phyloP scores from a whole-genome alignment of 306 rosid genomes.

The Rosa persica region DNA sequence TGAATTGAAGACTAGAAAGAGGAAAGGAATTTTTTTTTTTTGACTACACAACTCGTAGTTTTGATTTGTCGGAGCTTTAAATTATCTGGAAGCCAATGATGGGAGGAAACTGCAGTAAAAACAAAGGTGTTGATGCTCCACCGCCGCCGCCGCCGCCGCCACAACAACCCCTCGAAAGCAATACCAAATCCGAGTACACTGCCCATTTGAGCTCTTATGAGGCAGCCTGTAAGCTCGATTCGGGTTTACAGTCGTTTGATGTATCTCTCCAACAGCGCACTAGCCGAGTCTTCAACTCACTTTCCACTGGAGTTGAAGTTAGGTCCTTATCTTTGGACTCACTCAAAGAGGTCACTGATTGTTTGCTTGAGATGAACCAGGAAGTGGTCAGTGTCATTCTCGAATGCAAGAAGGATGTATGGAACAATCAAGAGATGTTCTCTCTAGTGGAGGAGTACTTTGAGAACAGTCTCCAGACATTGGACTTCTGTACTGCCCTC shows the following conservation, averaged over 20 bases:
- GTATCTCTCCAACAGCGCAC: conserved; percentile 62
- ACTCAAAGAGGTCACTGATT: conserved; percentile 64
- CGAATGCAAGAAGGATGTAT: conserved; percentile 64
- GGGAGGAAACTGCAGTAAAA: conserved; percentile 75
- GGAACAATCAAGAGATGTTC: conserved; percentile 58
- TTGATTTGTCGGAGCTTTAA: neutral
- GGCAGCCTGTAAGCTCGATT: conserved; percentile 61
- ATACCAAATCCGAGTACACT: conserved; percentile 38
- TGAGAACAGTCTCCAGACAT: conserved; percentile 58
- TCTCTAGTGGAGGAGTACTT: conserved; percentile 67
- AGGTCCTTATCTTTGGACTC: conserved; percentile 68
- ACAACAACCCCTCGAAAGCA: conserved; percentile 36
- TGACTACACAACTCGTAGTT: neutral
- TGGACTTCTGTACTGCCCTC: conserved; percentile 72
- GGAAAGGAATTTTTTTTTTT: neutral
- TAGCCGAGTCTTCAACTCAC: conserved; percentile 59
- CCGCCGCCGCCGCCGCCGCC: conserved; percentile 4
- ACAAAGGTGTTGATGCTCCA: conserved; percentile 24
- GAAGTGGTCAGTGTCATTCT: conserved; percentile 67
- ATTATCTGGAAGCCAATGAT: conserved; percentile 38
- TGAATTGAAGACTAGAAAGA: conserved; percentile 3
- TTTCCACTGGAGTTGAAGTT: conserved; percentile 54
- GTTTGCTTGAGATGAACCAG: conserved; percentile 72
- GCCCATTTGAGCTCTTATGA: conserved; percentile 76
- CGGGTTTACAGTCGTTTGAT: conserved; percentile 66